Evolutionary conservation across 768 basidiomycete species (phyloP).

Genomic region (Boletus pseudopeckii): DNA sequence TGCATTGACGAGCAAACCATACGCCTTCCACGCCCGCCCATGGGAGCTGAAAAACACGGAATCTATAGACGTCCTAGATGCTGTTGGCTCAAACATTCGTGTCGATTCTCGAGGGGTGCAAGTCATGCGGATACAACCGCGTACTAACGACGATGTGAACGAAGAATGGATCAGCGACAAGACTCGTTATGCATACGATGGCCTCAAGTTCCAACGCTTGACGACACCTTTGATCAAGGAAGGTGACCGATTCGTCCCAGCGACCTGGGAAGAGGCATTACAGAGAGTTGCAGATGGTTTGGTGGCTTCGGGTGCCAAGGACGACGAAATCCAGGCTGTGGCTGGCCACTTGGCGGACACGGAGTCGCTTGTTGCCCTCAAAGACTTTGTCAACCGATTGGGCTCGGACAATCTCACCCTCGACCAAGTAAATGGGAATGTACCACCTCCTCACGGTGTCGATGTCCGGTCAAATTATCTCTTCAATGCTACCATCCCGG

Average conservation of each 20-base stretch:
- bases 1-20: constrained; percentile 96
- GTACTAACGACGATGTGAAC: constrained; percentile 96
- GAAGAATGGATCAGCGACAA: constrained; percentile 99
- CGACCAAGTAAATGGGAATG: constrained; percentile 67
- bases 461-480: constrained; percentile 96
- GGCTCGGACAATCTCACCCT: constrained; percentile 92
- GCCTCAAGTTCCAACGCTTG: constrained; percentile 90
- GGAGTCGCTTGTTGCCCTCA: constrained; percentile 88
- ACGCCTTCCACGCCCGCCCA: constrained; percentile 94
- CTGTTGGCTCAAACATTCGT: constrained; percentile 93
- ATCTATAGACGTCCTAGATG: constrained; percentile 92
- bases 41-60: constrained; percentile 99
- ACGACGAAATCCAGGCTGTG: constrained; percentile 91
- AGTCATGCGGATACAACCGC: constrained; percentile 96
- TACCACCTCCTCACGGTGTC: constrained; percentile 73
- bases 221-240: constrained; percentile 87
- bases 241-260: constrained; percentile 89
- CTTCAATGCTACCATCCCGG: constrained; percentile 91
- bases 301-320: constrained; percentile 72
- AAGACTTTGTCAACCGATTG: constrained; percentile 88
- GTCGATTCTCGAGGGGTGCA: constrained; percentile 93
- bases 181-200: constrained; percentile 95
- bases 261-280: constrained; percentile 90
- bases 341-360: constrained; percentile 93
- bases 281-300: constrained; percentile 76